Base-by-base conservation (phyloP, 768 basidiomycete genomes). In the Piloderma croceum region DNA sequence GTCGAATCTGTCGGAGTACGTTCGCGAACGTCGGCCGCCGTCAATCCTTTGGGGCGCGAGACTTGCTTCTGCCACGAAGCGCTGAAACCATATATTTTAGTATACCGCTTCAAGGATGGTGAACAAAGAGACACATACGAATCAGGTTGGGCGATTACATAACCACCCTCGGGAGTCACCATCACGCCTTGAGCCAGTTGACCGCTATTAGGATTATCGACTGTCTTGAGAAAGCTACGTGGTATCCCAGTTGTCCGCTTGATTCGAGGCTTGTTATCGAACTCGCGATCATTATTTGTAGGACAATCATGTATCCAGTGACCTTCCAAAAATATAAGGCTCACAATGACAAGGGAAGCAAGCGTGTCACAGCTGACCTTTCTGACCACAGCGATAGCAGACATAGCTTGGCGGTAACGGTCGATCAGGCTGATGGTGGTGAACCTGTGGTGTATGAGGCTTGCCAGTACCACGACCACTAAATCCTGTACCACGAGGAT, bases 271-370 rank as follows among this genome's bases (percentile, higher is more conserved):
- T 86, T 73, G 54, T 98, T 85, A 61, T 94, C 90, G 49, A 83
- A 96, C 36, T 93, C 90, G 37, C 90, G 84, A 57, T 99, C 90
- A 52, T 85, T 92, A 59, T 97, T 97, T 5, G 92, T 96, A 2
- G 96, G 96, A 59, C 96, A 99, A 47, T 96, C 90, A 58, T 99
- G 93, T 48, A 99, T 99, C 96, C 96, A 99, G 57, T 99, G 96
- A 29, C 96, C 94, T 97, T 59, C 15, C 17, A 33, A 33, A 41
- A 24, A 24, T 42, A 45, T 31, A 24, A 51, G 25, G 44, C 31
- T 23, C 10, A 31, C 20, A 38, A 46, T 21, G 24, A 25, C 43
- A 24, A 22, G 12, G 19, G 41, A 34, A 21, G 9, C 15, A 12
- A 25, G 23, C 9, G 11, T 11, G 4, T 34, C 35, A 27, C 29